Evolutionary conservation across 306 rosid species (phyloP).

Genomic region (Fragaria iinumae): DNA sequence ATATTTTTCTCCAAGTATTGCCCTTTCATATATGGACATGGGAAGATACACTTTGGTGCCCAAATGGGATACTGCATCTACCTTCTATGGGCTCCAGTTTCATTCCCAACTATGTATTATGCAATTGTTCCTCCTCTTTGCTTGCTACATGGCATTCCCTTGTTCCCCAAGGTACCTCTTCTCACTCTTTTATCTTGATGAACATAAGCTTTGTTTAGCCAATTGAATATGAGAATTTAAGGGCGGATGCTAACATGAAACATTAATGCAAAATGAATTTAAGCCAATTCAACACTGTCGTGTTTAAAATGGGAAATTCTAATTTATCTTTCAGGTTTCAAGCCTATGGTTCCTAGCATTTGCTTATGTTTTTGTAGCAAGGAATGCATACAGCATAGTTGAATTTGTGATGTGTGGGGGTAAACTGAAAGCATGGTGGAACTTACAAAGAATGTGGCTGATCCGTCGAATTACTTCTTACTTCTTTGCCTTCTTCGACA

Average conservation of each 20-base stretch:
- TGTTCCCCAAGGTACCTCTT: conserved; percentile 61
- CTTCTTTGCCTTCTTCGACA: conserved; percentile 51
- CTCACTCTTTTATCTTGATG: background rate
- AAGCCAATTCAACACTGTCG: background rate
- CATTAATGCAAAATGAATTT: background rate
- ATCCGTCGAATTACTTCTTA: conserved; percentile 49
- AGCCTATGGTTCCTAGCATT: conserved; percentile 67
- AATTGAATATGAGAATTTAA: background rate
- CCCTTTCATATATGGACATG: conserved; percentile 68
- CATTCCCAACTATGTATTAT: conserved; percentile 52
- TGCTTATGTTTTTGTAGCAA: conserved; percentile 54
- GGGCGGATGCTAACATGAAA: background rate
- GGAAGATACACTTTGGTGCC: conserved; percentile 47
- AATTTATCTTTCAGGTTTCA: conserved; percentile 17
- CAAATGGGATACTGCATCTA: conserved; percentile 61
- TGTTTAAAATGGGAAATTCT: background rate
- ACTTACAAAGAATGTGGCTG: conserved; percentile 50
- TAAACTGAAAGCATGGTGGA: conserved; percentile 64
- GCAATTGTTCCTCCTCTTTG: conserved; percentile 51
- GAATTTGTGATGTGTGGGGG: conserved; percentile 44
- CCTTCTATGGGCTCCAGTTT: conserved; percentile 70
- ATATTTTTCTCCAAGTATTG: conserved; percentile 64
- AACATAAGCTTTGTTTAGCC: background rate
- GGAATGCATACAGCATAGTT: conserved; percentile 32
- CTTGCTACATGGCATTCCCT: conserved; percentile 48